Conservation (phyloP, 805 yeast species). For the Novakomyces olei region DNA sequence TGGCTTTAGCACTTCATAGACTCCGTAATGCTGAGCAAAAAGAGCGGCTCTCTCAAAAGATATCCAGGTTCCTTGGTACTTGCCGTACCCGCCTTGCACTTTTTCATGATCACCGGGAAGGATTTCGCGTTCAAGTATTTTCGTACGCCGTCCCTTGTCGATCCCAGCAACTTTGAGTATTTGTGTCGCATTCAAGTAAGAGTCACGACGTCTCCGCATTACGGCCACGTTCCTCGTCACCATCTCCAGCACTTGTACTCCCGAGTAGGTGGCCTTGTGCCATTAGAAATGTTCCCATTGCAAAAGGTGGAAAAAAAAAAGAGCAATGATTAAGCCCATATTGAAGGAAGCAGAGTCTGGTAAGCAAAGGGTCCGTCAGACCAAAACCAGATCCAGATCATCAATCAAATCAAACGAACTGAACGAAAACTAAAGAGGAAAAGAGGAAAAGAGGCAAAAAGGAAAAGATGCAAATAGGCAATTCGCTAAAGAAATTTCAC, state of each 20-base stretch:
- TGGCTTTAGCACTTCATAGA: slow-evolving; percentile 30
- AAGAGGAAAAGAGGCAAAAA: no score
- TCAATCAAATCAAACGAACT: no score
- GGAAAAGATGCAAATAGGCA: no score
- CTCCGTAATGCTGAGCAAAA: slow-evolving; percentile 34
- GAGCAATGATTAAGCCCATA: no score
- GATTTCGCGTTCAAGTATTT: slow-evolving; percentile 41
- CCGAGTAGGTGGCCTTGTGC: slow-evolving; percentile 33
- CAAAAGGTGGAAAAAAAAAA: no score
- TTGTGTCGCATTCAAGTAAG: slow-evolving; percentile 53
- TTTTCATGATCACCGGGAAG: slow-evolving; percentile 44
- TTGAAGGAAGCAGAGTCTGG: no score
- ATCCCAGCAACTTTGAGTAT: slow-evolving; percentile 44
- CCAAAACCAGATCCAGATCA: no score
- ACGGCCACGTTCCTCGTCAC: slow-evolving; percentile 39
- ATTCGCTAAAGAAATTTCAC: no score
- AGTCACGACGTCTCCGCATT: slow-evolving; percentile 41
- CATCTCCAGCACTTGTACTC: slow-evolving; percentile 37
- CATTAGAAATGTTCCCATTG: background rate
- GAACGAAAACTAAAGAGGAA: no score
- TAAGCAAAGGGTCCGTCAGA: no score
- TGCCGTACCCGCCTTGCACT: slow-evolving; percentile 55
- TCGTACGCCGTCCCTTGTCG: slow-evolving; percentile 41
- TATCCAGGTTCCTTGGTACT: slow-evolving; percentile 56
- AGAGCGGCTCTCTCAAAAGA: slow-evolving; percentile 36